These are phyloP conservation scores for Linanthus parryae DNA, from an alignment of 148 eudicot genomes.

Conservation along the genomic window DNA sequence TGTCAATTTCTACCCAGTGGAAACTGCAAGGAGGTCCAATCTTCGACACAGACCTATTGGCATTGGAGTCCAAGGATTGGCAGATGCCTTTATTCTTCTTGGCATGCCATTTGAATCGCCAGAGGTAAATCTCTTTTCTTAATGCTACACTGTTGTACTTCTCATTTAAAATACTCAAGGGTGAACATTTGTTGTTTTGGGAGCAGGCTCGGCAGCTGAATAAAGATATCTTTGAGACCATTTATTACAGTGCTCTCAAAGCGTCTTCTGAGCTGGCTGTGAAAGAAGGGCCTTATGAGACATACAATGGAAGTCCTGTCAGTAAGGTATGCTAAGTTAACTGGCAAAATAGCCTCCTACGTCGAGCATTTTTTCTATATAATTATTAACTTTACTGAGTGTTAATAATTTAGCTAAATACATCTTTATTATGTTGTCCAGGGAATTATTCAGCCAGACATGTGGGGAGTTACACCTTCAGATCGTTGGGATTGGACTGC, in stretches of 20 bases:
- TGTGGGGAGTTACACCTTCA: constrained; percentile 93
- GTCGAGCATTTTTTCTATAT: too few relatives aligned
- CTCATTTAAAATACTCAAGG: neutral
- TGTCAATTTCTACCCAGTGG: constrained; percentile 88
- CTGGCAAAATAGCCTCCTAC: too few relatives aligned
- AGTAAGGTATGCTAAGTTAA: constrained; percentile 69
- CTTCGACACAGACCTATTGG: constrained; percentile 90
- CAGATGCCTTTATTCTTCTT: constrained; percentile 90
- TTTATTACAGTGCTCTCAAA: constrained; percentile 79
- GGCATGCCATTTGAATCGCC: constrained; percentile 98
- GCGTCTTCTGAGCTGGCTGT: constrained; percentile 81
- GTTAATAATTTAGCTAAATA: neutral
- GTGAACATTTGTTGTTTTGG: neutral
- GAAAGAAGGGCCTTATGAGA: constrained; percentile 85
- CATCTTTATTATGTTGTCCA: constrained; percentile 17
- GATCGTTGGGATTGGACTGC: constrained; percentile 82
- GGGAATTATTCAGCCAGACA: constrained; percentile 95
- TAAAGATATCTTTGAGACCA: constrained; percentile 95
- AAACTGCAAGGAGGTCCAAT: constrained; percentile 85
- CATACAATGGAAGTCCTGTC: constrained; percentile 76
- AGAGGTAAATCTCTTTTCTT: constrained; percentile 34
- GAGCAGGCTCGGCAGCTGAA: constrained; percentile 86
- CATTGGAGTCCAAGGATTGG: constrained; percentile 94
- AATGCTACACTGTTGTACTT: neutral
- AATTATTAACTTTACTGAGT: too few relatives aligned